A percentile compares a stretch with the other conserved stretches of the same genome.
Conservation (phyloP, 768 basidiomycete species). For the Pilatotrama ljubarskyi region DNA sequence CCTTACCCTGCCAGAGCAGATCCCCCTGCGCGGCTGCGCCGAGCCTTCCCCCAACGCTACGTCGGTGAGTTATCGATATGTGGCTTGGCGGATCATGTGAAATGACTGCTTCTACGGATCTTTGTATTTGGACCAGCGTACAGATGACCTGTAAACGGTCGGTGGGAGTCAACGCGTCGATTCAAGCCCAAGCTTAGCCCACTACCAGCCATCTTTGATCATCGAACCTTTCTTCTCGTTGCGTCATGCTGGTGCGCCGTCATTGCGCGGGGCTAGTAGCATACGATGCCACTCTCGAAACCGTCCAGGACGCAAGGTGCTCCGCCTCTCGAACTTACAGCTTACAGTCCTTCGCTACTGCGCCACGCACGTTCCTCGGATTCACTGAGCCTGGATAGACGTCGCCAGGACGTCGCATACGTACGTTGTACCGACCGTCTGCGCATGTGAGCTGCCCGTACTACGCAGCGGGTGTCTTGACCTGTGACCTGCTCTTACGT, state of each 20-base stretch:
- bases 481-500: too few relatives aligned
- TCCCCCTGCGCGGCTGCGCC: not conserved
- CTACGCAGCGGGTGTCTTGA: too few relatives aligned
- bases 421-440: not conserved
- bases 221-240: too few relatives aligned
- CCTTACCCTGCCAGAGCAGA: not conserved
- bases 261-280: not conserved
- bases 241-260: too few relatives aligned
- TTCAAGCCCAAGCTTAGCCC: too few relatives aligned
- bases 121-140: too few relatives aligned
- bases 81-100: not conserved
- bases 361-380: conserved; percentile 7
- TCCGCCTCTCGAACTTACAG: not conserved
- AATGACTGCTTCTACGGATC: too few relatives aligned
- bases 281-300: not conserved
- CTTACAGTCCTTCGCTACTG: not conserved
- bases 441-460: not conserved
- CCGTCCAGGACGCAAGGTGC: not conserved
- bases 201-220: too few relatives aligned
- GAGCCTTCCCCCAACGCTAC: not conserved
- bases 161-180: too few relatives aligned
- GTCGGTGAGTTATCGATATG: not conserved
- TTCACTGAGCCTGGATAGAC: too few relatives aligned
- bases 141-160: too few relatives aligned
- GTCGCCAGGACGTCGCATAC: not conserved